Evolutionary conservation across 2,329 filamentous ascomycete genomes (phyloP).

Genomic region (Teratosphaeria destructans): DNA sequence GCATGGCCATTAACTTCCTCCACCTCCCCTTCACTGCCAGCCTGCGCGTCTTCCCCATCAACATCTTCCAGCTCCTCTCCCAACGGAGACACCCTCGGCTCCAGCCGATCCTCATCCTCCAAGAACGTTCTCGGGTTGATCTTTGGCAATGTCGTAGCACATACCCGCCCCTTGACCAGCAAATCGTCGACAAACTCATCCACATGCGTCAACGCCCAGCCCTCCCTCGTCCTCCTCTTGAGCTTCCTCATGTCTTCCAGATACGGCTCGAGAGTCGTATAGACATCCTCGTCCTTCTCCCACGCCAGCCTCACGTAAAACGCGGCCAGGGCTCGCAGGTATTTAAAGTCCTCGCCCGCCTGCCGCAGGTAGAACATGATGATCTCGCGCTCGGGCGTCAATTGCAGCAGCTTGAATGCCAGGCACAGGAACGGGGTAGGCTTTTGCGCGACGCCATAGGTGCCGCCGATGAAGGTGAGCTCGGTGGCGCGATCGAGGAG

Average conservation of each 20-base stretch:
- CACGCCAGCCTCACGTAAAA: conserved; percentile 92
- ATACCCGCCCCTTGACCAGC: conserved; percentile 78
- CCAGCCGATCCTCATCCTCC: conserved; percentile 80
- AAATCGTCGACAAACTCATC: conserved; percentile 93
- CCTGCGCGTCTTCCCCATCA: conserved; percentile 47
- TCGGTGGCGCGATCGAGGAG: conserved; percentile 83
- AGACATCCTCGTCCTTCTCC: conserved; percentile 71
- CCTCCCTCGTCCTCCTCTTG: conserved; percentile 61
- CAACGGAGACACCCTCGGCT: conserved; percentile 73
- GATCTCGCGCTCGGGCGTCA: conserved; percentile 69
- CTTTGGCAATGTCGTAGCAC: conserved; percentile 86
- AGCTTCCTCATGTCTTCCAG: conserved; percentile 77
- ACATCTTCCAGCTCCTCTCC: conserved; percentile 65
- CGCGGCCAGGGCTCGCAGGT: conserved; percentile 75
- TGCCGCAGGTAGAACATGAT: conserved; percentile 69
- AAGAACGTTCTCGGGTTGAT: conserved; percentile 70
- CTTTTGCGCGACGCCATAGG: conserved; percentile 71
- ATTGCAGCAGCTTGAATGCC: conserved; percentile 85
- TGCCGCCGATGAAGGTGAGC: conserved; percentile 76
- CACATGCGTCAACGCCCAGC: conserved; percentile 67
- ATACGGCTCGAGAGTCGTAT: conserved; percentile 67
- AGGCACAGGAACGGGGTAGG: conserved; percentile 90
- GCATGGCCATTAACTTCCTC: conserved; percentile 8
- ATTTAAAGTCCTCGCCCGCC: conserved; percentile 62
- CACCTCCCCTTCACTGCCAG: conserved; percentile 1